Evolutionary conservation across 805 yeast genomes (phyloP), one percentile per base, ranked within the genome.

Genomic region (Candida suzukii): DNA sequence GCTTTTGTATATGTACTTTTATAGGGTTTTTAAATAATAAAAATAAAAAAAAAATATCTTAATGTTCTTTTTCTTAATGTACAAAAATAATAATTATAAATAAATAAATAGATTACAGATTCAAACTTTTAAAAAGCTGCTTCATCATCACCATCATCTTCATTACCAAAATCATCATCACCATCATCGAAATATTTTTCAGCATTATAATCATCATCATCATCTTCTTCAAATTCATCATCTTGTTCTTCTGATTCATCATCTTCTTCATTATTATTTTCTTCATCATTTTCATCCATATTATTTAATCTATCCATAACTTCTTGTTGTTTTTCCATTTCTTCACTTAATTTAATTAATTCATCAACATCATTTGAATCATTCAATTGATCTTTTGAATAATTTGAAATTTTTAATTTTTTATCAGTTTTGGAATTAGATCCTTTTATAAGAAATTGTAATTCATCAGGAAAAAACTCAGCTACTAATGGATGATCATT

Each of bases 121-220:
- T 14, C 10, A 32, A 19, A 11, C 19, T 6, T 4, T 55, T 61
- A 82, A 48, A 80, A 81, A 12, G 84, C 87, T 4, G 87, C 88
- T 57, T 81, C 87, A 41, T 73, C 81, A 41, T 74, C 83, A n/a
- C 73, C 86, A 27, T 66, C 80, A 39, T 71, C 82, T 30, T 70
- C 80, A 18, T 68, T 77, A 31, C 64, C 72, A 40, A 58, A 70
- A 32, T 74, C 80, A 39, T 78, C 83, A 47, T 81, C 86, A 35
- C 82, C 83, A 48, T 74, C 82, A 54, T 83, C 88, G 53, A 83
- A 83, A 61, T 83, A 83, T 59, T 77, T 78, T 51, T 83, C 91
- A 9, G 91, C 91, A 52, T 83, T 83, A 53, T 83, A 83, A 57
- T 81, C 88, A 53, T 80, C 86, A 49, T 83, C 88, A 21, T 82